Evolutionary conservation across 352 stramenopile species (phyloP).

Genomic region (Phytophthora pini): DNA sequence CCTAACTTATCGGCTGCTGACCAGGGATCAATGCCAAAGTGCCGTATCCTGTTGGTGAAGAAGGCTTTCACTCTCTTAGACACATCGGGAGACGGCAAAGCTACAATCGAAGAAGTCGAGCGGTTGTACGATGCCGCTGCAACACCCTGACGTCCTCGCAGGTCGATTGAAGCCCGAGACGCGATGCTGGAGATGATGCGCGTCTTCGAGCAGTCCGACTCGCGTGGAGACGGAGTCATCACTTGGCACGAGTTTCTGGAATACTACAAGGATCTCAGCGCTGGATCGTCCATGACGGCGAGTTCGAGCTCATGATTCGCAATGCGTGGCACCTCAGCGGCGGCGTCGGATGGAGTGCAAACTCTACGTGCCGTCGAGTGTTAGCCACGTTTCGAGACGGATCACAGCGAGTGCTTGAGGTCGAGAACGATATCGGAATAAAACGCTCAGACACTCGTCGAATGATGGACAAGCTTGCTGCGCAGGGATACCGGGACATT

Average conservation of each 20-base stretch:
- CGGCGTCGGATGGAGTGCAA: constrained; percentile 74
- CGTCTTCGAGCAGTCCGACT: constrained; percentile 60
- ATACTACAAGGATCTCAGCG: constrained; percentile 92
- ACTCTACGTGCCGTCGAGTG: constrained; percentile 76
- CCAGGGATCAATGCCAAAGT: constrained; percentile 79
- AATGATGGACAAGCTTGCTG: constrained; percentile 60
- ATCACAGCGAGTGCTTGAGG: constrained; percentile 69
- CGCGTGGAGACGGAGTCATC: constrained; percentile 55
- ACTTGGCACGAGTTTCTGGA: constrained; percentile 88
- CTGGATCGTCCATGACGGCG: constrained; percentile 82
- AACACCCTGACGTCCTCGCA: constrained; percentile 84
- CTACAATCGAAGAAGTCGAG: constrained; percentile 78
- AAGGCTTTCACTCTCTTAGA: constrained; percentile 83
- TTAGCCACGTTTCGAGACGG: constrained; percentile 76
- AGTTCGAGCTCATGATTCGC: constrained; percentile 88
- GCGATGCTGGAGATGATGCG: constrained; percentile 87
- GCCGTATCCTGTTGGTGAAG: constrained; percentile 83
- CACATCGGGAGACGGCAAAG: constrained; percentile 64
- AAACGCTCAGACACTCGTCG: constrained; percentile 47
- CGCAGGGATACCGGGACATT: constrained; percentile 60
- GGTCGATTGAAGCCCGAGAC: constrained; percentile 60
- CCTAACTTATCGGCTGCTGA: too few species aligned
- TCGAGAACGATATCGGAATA: constrained; percentile 80
- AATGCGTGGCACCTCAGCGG: constrained; percentile 90
- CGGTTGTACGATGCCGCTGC: constrained; percentile 74